Evolutionary conservation across 1,284 basidiomycete species (phyloP).

Genomic region (Ustilago shanxiensis): DNA sequence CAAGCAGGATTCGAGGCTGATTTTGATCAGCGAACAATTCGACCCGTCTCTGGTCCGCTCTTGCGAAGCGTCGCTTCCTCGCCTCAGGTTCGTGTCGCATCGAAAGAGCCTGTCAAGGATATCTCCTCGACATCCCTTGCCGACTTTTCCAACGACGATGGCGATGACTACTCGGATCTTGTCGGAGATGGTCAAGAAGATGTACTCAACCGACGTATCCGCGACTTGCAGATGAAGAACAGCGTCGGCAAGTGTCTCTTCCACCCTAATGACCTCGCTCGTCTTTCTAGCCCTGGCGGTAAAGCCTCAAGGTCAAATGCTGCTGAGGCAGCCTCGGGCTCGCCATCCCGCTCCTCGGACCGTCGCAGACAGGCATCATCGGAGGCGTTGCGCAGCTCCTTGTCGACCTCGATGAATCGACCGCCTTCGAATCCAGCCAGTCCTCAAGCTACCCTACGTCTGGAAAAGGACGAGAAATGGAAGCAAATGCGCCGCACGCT

Average conservation of each 20-base stretch:
- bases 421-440: slow-evolving; percentile 35
- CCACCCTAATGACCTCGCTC: slow-evolving; percentile 58
- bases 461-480: slow-evolving; percentile 53
- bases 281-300: slow-evolving; percentile 18
- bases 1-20: slow-evolving; percentile 31
- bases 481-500: slow-evolving; percentile 55
- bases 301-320: not conserved
- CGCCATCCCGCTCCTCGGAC: slow-evolving; percentile 20
- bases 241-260: slow-evolving; percentile 58
- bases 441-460: slow-evolving; percentile 36
- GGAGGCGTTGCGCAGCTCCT: slow-evolving; percentile 35
- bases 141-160: slow-evolving; percentile 69
- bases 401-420: slow-evolving; percentile 25
- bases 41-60: slow-evolving; percentile 33
- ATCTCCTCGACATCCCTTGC: slow-evolving; percentile 14
- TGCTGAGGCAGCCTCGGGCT: slow-evolving; percentile 4
- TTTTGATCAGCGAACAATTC: slow-evolving; percentile 72
- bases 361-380: slow-evolving; percentile 40
- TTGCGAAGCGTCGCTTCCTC: slow-evolving; percentile 40
- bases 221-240: slow-evolving; percentile 51
- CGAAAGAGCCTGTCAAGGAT: slow-evolving; percentile 10
- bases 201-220: slow-evolving; percentile 51
- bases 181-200: slow-evolving; percentile 55
- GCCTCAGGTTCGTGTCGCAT: slow-evolving; percentile 22
- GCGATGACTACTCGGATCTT: slow-evolving; percentile 71